Evolutionary conservation across 108 stramenopile species (phyloP), one percentile per base, ranked within the genome.

Genomic region (Nitzschia sp.): DNA sequence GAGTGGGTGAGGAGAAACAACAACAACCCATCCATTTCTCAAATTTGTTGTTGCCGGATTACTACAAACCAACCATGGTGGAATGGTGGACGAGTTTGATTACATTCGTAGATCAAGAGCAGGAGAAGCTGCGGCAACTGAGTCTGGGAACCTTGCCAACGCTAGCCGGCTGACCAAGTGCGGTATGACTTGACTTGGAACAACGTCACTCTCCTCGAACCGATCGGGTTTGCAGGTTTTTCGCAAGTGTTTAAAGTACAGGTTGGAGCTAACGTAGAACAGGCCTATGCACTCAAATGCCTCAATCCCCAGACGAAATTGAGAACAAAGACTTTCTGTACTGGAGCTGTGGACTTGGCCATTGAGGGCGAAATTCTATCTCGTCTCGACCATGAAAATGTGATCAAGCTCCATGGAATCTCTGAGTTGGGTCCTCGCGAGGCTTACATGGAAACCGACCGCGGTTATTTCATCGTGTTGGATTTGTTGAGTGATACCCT

Each of bases 381-480:
- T 20, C 51, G 67, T 26, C 41, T 81, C 44, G 38, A 62, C 2
- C 80, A 81, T 42, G 57, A 52, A 39, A 81, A 81, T 46, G 69
- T 81, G 15, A 75, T 81, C 59, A 53, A 51, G 25, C 34, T 78
- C 11, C 60, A 78, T 58, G 80, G 72, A 14, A 50, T 80, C n/a
- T 68, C 17, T 22, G 67, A 51, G 14, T 66, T 65, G n/a, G 64
- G 70, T 21, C 48, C 64, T 40, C 25, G 19, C 0, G 20, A 68
- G 12, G 41, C 73, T 2, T 80, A 67, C 63, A n/a, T 48, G 20
- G 46, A 80, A n/a, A 53, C 61, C 10, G 73, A 73, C n/a, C 66
- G 48, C 19, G 80, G 80, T 0, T 86, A 81, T 63, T 89, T 86
- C 65, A 51, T 89, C 5, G 77, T 89, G 11, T 54, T 89, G 51